A percentile compares a stretch with the other conserved stretches of the same genome.
These are phyloP conservation scores for Tylopilus cervinicoccineus DNA, from an alignment of 768 basidiomycete species.

Conservation along the genomic window DNA sequence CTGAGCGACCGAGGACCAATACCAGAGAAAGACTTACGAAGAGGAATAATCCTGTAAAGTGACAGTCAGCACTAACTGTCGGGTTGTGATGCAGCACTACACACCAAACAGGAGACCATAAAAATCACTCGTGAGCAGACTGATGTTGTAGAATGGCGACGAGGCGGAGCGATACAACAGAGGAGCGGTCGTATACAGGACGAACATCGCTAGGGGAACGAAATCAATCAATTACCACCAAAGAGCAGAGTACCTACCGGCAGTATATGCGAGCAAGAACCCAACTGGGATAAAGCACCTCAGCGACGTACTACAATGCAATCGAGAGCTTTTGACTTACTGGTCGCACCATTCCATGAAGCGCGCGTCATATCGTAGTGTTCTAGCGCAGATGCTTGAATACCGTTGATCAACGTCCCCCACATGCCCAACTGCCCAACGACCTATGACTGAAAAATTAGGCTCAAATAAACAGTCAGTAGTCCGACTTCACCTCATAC, in stretches of 20 bases:
- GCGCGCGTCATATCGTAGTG: slow-evolving; percentile 60
- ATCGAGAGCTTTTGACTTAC: slow-evolving; percentile 46
- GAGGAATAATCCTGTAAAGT: slow-evolving; percentile 43
- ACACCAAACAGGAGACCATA: slow-evolving; percentile 75
- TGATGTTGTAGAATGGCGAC: slow-evolving; percentile 81
- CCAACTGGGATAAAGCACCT: slow-evolving; percentile 37
- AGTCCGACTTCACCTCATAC: slow-evolving; percentile 55
- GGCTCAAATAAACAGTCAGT: background rate
- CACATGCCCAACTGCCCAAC: slow-evolving; percentile 86
- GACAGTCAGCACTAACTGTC: slow-evolving; percentile 6
- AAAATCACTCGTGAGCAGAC: slow-evolving; percentile 83
- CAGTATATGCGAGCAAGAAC: slow-evolving; percentile 48
- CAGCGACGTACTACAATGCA: background rate
- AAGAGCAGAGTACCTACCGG: slow-evolving; percentile 23
- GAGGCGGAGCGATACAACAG: slow-evolving; percentile 82
- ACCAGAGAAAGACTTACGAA: slow-evolving; percentile 37
- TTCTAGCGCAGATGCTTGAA: slow-evolving; percentile 74
- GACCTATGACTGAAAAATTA: slow-evolving; percentile 39
- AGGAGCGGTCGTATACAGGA: slow-evolving; percentile 84
- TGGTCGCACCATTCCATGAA: slow-evolving; percentile 69
- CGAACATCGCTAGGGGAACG: slow-evolving; percentile 61
- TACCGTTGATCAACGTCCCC: slow-evolving; percentile 75
- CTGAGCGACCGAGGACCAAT: background rate
- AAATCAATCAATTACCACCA: background rate
- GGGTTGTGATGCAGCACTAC: background rate